Conservation (phyloP, 2,329 filamentous ascomycete species). For the Calonectria montana region DNA sequence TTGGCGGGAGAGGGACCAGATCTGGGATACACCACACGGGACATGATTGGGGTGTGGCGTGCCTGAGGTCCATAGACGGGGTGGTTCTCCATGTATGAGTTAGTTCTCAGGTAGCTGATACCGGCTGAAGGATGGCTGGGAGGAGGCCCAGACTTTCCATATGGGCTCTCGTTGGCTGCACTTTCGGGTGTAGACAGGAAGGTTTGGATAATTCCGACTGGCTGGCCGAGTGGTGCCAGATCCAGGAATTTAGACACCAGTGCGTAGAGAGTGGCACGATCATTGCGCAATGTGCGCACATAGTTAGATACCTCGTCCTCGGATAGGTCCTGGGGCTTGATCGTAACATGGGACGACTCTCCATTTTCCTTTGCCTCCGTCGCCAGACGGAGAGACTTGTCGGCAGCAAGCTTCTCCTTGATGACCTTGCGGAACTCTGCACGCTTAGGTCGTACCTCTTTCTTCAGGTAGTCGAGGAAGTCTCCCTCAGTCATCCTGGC, state of each 20-base stretch:
- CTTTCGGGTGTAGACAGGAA: constrained; percentile 39
- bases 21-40: constrained; percentile 63
- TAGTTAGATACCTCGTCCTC: constrained; percentile 64
- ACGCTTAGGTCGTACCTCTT: constrained; percentile 64
- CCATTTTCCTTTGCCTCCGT: constrained; percentile 54
- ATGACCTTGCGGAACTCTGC: constrained; percentile 67
- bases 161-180: constrained; percentile 53
- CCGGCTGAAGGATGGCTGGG: constrained; percentile 71
- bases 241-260: constrained; percentile 72
- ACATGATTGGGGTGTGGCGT: constrained; percentile 59
- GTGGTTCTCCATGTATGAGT: constrained; percentile 68
- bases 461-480: constrained; percentile 67
- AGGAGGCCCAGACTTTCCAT: constrained; percentile 66
- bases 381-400: constrained; percentile 54
- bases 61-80: constrained; percentile 70
- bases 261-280: constrained; percentile 62
- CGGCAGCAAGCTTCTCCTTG: constrained; percentile 58
- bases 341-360: constrained; percentile 39
- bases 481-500: constrained; percentile 71
- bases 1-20: constrained; percentile 49
- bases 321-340: constrained; percentile 54
- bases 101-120: constrained; percentile 70
- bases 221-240: constrained; percentile 63
- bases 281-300: constrained; percentile 63
- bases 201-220: constrained; percentile 42